phyloP scores from a whole-genome alignment of 305 asterid species.

The Solanum hybrid region DNA sequence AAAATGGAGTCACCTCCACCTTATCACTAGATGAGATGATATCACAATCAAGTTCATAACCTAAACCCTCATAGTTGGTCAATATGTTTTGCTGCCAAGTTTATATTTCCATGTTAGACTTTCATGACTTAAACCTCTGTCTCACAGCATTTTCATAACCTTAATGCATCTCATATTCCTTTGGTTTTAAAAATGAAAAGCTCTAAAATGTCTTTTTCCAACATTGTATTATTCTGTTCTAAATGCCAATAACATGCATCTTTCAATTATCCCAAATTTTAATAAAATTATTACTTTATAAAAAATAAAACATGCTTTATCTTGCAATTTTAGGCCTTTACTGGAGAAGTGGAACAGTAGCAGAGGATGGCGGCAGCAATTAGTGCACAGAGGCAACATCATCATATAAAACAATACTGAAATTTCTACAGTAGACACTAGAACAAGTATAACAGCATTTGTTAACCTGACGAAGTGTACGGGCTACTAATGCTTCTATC shows the following conservation, averaged over 20 bases:
- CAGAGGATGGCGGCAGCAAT: neutral
- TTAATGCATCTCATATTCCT: neutral
- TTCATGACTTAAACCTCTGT: neutral
- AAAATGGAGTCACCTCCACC: slow-evolving; percentile 6
- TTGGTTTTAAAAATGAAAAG: neutral
- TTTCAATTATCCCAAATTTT: neutral
- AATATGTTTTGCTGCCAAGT: neutral
- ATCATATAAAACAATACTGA: neutral
- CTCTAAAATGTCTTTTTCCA: neutral
- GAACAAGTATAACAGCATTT: slow-evolving; percentile 13
- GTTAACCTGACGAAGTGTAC: slow-evolving; percentile 93
- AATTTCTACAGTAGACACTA: neutral
- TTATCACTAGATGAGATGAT: neutral
- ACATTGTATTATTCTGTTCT: neutral
- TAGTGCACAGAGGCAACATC: neutral
- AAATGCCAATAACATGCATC: neutral
- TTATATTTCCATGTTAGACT: neutral
- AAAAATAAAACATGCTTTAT: neutral
- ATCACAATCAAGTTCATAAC: neutral
- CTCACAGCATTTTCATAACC: neutral
- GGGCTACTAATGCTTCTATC: slow-evolving; percentile 94
- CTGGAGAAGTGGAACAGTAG: neutral
- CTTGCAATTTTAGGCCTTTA: neutral
- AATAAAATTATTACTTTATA: neutral
- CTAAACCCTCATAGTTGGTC: slow-evolving; percentile 1